Base-by-base conservation (phyloP, 139 green algal genomes). In the Coelastrella sp. region DNA sequence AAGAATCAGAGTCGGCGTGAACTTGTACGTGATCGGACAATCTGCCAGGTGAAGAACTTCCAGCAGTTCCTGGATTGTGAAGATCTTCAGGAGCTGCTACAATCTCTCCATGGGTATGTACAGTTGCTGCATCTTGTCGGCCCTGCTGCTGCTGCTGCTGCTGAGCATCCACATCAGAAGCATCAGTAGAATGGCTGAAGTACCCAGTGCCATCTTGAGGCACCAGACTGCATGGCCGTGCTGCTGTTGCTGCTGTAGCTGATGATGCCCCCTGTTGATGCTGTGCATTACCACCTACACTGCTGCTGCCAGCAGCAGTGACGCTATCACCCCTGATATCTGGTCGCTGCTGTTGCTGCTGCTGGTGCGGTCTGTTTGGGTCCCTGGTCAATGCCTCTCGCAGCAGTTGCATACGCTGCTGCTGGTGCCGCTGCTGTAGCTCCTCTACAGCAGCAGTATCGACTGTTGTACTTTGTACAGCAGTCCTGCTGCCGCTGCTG, bases 171-270 rank as follows among this genome's bases (percentile, higher is more conserved):
- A n/a, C n/a, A n/a, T n/a, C n/a, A n/a, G n/a, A n/a, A n/a, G n/a
- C n/a, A n/a, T n/a, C n/a, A n/a, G n/a, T n/a, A n/a, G n/a, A n/a
- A n/a, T n/a, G n/a, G n/a, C n/a, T n/a, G n/a, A n/a, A n/a, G n/a
- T n/a, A n/a, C n/a, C n/a, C n/a, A n/a, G n/a, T n/a, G n/a, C n/a
- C n/a, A n/a, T n/a, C n/a, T n/a, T n/a, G n/a, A n/a, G n/a, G n/a
- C n/a, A n/a, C n/a, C n/a, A n/a, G n/a, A n/a, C n/a, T n/a, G n/a
- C n/a, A n/a, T n/a, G n/a, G n/a, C n/a, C 17, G 9, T 5, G 32
- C 21, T 57, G 15, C 73, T 81, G 73, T 34, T 69, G 75, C 75
- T 84, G 59, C 59, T 72, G 59, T 59, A 5, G 25, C n/a, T 63
- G 23, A 51, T 83, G 75, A 37, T 72, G 77, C 77, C 74, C 38